Base-by-base conservation (phyloP, 768 basidiomycete species). In the Amanita molliuscula region DNA sequence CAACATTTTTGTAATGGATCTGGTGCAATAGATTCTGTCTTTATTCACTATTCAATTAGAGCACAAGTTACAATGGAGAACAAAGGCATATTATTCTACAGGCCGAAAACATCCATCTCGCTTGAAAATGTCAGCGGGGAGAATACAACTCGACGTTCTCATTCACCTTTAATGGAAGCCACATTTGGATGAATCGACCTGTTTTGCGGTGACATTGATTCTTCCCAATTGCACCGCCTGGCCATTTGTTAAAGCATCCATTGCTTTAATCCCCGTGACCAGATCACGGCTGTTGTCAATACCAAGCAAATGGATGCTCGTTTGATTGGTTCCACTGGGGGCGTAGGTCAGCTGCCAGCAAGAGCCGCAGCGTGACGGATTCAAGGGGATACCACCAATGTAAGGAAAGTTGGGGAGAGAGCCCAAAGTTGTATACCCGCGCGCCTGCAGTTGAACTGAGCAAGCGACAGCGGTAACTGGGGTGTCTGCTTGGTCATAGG, bases 1-100 rank as follows among this genome's bases (percentile, higher is more conserved):
- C 5, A 90, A 91, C 59, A 76, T 89, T 34, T 87, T 87, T 60
- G 71, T 88, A 34, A 79, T 90, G 82, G 73, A 74, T 48, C 54
- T 86, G 35, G 68, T 70, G 9, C 64, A 70, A n/a, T 81, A 47
- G 25, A 36, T 9, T 10, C 13, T 23, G 13, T 21, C 21, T 43
- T n/a, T 26, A 15, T 25, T 23, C 18, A 25, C 11, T 42, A 6
- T 15, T 43, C 25, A 26, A 28, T 43, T 43, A 21, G n/a, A 9
- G 21, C 23, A 15, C 23, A 10, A 13, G n/a, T n/a, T 29, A 28
- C 9, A 25, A 16, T 15, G n/a, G n/a, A n/a, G n/a, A 28, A 25
- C 42, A 8, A 2, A 5, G 1, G 18, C 9, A 21, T 20, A 18
- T n/a, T n/a, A 18, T 41, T 41, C 21, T 8, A 23, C n/a, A 15